Percentiles rank a stretch among this genome's conserved stretches.
These are phyloP conservation scores for Plantago elongata DNA, from an alignment of 257 asterid genomes.

Conservation along the genomic window DNA sequence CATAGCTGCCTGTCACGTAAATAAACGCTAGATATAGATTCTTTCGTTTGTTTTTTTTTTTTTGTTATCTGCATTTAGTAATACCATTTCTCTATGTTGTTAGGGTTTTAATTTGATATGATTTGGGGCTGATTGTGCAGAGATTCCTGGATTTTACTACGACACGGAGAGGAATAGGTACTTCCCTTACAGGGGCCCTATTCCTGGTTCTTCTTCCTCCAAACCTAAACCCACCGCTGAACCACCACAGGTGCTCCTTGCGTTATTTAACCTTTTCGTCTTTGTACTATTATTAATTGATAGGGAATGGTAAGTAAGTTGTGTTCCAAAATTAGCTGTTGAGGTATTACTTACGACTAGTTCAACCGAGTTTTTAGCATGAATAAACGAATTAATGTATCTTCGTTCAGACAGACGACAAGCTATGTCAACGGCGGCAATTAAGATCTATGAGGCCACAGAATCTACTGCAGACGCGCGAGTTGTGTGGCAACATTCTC, in stretches of 20 bases:
- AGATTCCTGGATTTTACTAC: constrained; percentile 80
- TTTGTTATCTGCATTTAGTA: no score
- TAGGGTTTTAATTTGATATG: not conserved
- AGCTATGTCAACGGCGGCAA: no score
- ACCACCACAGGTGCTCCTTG: constrained; percentile 30
- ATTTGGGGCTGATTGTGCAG: constrained; percentile 31
- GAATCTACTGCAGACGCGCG: constrained; percentile 65
- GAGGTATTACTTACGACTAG: not conserved
- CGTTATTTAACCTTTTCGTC: no score
- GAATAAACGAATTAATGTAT: constrained; percentile 16
- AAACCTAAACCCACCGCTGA: constrained; percentile 31
- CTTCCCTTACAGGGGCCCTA: constrained; percentile 76
- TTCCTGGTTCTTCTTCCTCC: constrained; percentile 63
- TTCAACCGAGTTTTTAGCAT: not conserved
- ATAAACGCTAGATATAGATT: no score
- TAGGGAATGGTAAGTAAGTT: no score
- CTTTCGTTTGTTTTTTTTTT: no score
- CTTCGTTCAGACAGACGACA: no score
- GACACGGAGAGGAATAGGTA: constrained; percentile 79
- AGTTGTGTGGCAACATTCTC: constrained; percentile 60
- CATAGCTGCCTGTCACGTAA: no score
- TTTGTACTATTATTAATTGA: no score
- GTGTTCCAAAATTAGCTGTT: not conserved
- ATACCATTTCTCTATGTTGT: no score
- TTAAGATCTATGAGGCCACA: constrained; percentile 16